Evolutionary conservation across 371 early-diverging fungal species (phyloP), one percentile per base, ranked within the genome.

Genomic region (Smittium mucronatum): DNA sequence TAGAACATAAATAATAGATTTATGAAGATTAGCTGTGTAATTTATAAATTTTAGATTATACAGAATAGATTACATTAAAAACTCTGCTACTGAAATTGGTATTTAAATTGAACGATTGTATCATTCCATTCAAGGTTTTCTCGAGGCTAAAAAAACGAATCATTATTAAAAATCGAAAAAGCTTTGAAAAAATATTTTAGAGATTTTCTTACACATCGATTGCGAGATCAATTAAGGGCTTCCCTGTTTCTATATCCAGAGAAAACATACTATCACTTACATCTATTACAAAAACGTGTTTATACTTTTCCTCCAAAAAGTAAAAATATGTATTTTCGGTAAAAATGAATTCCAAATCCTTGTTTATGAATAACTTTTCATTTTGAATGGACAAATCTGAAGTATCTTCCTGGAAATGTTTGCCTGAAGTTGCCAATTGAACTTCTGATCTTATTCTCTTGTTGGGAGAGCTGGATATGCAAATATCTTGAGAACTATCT

Each of bases 231-330:
- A 80, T 71, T 31, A 77, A 73, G 17, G 71, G 36, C 35, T 71
- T 64, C 69, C 73, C 75, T 33, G 79, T 74, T 68, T 72, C 74
- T 35, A 79, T 74, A 57, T 79, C 79, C 36, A 79, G 67, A 36
- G 76, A 69, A 70, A 75, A 74, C 79, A 80, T 80, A 70, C 80
- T 79, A 67, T 77, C 79, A 64, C 80, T 80, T 57, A 77, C 74
- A 30, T 80, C 80, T 15, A 80, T 70, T 1, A 80, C 67, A 64
- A 80, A 80, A 34, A 80, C 78, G 32, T 78, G 70, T 57, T 79
- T 80, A 68, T 80, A 80, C 57, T 74, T 69, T 57, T 59, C 64
- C 65, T 72, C 67, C 11, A 80, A 36, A 33, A 71, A 75, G 73
- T 80, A 79, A 34, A 79, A 80, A 68, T 68, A 70, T 0, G 80